A percentile compares a stretch with the other conserved stretches of the same genome.
Conservation (phyloP, 2,329 filamentous ascomycete genomes). For the Colletotrichum limetticola region DNA sequence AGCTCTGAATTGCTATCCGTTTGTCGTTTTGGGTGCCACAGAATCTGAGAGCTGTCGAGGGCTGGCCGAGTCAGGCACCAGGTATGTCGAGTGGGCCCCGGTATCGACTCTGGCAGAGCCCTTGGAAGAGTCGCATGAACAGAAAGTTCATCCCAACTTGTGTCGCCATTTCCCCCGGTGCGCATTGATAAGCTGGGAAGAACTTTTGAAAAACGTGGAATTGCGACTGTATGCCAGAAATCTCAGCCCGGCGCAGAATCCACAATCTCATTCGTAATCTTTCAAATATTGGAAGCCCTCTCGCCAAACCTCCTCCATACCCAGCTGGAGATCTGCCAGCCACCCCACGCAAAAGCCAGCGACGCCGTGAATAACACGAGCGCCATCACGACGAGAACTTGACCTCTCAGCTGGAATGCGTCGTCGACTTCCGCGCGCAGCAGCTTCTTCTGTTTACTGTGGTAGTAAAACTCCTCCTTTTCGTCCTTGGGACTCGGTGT, state of each 20-base stretch:
- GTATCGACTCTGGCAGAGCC: background rate
- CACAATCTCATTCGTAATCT: background rate
- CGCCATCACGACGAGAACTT: slow-evolving; percentile 62
- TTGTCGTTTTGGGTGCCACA: background rate
- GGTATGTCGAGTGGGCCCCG: background rate
- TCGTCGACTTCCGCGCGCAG: slow-evolving; percentile 71
- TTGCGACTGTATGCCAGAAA: background rate
- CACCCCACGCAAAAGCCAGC: slow-evolving; percentile 43
- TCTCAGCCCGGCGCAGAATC: background rate
- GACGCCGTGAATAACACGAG: slow-evolving; percentile 39
- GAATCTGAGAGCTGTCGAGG: background rate
- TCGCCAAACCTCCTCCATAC: slow-evolving; percentile 6
- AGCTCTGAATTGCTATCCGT: background rate
- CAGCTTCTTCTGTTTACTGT: slow-evolving; percentile 68
- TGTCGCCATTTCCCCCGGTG: background rate
- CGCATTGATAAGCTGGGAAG: background rate
- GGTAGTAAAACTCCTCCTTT: slow-evolving; percentile 56
- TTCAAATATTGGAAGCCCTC: background rate
- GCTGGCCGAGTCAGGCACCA: background rate
- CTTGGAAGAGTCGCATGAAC: background rate
- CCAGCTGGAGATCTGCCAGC: slow-evolving; percentile 36
- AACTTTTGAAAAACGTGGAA: too few species aligned
- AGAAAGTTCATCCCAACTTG: slow-evolving; percentile 22
- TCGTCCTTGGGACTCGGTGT: slow-evolving; percentile 34
- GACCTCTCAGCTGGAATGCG: slow-evolving; percentile 68